Evolutionary conservation across 305 asterid species (phyloP), one percentile per base, ranked within the genome.

Genomic region (Rubia tinctorum): DNA sequence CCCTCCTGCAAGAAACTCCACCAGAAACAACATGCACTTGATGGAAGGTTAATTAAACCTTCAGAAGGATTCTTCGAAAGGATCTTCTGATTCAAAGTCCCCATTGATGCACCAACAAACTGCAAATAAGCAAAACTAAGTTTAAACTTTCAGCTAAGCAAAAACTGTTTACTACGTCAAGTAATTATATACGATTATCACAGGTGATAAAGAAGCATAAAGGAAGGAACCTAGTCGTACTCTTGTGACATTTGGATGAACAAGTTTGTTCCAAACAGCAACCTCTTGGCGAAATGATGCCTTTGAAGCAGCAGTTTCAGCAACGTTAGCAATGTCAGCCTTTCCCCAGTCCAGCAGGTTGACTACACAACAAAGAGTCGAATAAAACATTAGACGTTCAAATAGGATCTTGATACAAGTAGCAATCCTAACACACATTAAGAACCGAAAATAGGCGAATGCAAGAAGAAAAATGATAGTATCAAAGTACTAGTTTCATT

Each of bases 61-160:
- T 88, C 97, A 0, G 91, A 80, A 49, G 97, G 93, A 71, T 87
- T 89, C 74, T 89, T 89, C 9, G 96, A 89, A 42, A 97, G 98
- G 47, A 91, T 88, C 84, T 91, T 93, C 63, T 90, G 80, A 58
- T 93, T 90, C 1, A 96, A 88, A 25, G 98, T 93, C 43, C 97
- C 98, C 97, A 93, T 93, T 59, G 97, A 93, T 74, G 98, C 98
- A 63, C 97, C 97, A 30, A 93, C 84, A 74, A 93, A 93, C 97
- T 91, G 76, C 77, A 62, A 64, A 25, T 27, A 70, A 71, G 67
- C 68, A 73, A 7, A 7, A 42, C n/a, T 18, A 67, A 59, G 71
- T 23, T 74, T 60, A 37, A 61, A 71, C 14, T 67, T 11, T 34
- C 70, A 71, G 44, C 53, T 25, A 72, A 43, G 2, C 20, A 43